Evolutionary conservation across 345 rosid genomes (phyloP).

Genomic region (Boechera stricta): DNA sequence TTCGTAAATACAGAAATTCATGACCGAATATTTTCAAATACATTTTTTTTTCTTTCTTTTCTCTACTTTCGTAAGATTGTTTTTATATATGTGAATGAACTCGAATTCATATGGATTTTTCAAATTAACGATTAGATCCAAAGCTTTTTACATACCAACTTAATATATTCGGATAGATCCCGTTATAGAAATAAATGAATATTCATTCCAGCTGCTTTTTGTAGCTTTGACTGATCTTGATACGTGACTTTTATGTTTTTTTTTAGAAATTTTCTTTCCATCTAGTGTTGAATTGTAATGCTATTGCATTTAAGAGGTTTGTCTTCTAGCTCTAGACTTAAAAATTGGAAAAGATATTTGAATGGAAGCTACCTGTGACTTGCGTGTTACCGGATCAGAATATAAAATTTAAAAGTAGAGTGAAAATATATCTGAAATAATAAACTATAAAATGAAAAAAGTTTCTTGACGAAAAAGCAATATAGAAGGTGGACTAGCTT

Average conservation of each 20-base stretch:
- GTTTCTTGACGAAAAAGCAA: neutral
- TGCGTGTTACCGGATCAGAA: neutral
- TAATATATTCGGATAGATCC: neutral
- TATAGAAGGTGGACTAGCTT: neutral
- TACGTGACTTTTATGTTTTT: neutral
- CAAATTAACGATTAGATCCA: neutral
- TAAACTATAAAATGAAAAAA: neutral
- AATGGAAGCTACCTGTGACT: neutral
- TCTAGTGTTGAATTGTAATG: neutral
- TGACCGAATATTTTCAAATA: neutral
- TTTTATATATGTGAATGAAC: neutral
- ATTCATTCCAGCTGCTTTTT: slow-evolving; percentile 2
- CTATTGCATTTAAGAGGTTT: neutral
- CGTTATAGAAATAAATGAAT: neutral
- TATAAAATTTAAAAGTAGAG: neutral
- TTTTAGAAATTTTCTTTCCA: neutral
- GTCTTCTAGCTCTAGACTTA: neutral
- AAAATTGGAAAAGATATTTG: slow-evolving; percentile 4
- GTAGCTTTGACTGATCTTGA: slow-evolving; percentile 19
- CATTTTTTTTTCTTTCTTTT: neutral
- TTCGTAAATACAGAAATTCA: neutral
- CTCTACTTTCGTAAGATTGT: neutral
- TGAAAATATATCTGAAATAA: neutral
- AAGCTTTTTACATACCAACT: neutral
- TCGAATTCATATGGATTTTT: neutral